Evolutionary conservation across 2,329 filamentous ascomycete species (phyloP).

Genomic region (Alternaria ventricosa): DNA sequence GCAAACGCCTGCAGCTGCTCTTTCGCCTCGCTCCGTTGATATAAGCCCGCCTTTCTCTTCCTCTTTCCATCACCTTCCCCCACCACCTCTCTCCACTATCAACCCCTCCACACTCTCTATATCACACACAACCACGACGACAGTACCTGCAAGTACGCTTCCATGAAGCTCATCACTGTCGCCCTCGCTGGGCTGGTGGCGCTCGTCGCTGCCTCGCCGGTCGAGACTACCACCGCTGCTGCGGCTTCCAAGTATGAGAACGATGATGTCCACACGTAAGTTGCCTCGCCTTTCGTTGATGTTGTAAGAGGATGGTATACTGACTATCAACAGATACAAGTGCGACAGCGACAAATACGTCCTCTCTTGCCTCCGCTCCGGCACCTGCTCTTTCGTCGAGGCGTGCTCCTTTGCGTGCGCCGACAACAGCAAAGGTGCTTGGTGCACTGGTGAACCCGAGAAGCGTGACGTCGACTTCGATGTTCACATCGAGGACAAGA

Average conservation of each 20-base stretch:
- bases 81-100: not conserved
- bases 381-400: not conserved
- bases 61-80: not conserved
- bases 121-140: not conserved
- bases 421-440: not conserved
- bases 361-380: not conserved
- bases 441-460: not conserved
- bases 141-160: not conserved
- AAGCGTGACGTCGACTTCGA: not conserved
- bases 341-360: not conserved
- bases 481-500: not conserved
- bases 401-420: not conserved
- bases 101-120: not conserved
- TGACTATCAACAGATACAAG: not conserved
- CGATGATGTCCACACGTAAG: not conserved
- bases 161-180: constrained; percentile 12
- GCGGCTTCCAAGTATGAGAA: not conserved
- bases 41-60: not conserved
- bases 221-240: not conserved
- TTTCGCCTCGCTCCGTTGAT: too few relatives aligned
- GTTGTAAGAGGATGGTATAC: not conserved
- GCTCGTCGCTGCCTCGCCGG: constrained; percentile 1
- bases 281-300: not conserved
- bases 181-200: constrained; percentile 7
- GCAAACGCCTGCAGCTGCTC: not conserved